Evolutionary conservation across 768 basidiomycete species (phyloP).

Genomic region (Pleurotus eryngii): DNA sequence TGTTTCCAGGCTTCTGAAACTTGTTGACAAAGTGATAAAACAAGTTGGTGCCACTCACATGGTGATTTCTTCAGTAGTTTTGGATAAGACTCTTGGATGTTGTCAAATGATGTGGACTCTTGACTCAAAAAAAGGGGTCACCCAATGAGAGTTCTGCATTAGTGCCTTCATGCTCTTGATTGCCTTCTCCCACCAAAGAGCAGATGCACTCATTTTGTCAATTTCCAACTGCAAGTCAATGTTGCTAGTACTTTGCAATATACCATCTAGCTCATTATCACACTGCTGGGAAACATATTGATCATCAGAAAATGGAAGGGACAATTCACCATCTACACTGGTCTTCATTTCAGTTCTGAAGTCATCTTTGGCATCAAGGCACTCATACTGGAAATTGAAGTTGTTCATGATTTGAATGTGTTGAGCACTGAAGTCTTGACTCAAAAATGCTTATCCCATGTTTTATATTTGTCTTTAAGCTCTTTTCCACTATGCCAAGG

Average conservation of each 20-base stretch:
- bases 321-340: too few relatives aligned
- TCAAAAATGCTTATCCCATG: slow-evolving; percentile 21
- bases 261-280: too few relatives aligned
- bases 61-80: not conserved
- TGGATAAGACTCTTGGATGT: too few relatives aligned
- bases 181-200: too few relatives aligned
- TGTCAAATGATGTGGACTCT: not conserved
- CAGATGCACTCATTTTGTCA: too few relatives aligned
- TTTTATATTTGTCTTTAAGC: slow-evolving; percentile 15
- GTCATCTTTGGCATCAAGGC: slow-evolving; percentile 23
- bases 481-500: slow-evolving; percentile 27
- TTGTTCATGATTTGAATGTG: slow-evolving; percentile 17
- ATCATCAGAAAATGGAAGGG: too few relatives aligned
- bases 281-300: too few relatives aligned
- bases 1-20: too few relatives aligned
- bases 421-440: slow-evolving; percentile 7
- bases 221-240: too few relatives aligned
- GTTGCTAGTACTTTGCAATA: too few relatives aligned
- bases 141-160: not conserved
- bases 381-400: slow-evolving; percentile 24
- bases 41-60: slow-evolving; percentile 4
- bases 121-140: not conserved
- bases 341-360: slow-evolving; percentile 1
- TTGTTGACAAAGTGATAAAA: not conserved
- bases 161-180: not conserved